Conservation (phyloP, 305 asterid genomes). For the Fraxinus greggii region DNA sequence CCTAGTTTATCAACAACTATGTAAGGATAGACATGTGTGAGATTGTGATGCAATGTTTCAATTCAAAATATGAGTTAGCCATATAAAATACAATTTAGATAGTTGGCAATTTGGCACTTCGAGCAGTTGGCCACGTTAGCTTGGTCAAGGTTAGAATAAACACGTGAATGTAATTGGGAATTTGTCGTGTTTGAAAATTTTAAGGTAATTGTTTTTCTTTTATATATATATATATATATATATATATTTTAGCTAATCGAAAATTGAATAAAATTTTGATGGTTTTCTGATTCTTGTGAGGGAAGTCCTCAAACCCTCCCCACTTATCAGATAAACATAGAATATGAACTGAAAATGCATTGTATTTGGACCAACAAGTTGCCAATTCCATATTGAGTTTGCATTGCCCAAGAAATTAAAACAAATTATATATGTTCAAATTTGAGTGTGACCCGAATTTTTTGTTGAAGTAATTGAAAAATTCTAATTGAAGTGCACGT, state of each 20-base stretch:
- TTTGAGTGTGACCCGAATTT: no score
- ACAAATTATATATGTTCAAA: no score
- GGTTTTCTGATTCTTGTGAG: neutral
- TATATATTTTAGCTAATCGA: neutral
- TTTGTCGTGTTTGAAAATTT: neutral
- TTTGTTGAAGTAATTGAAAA: no score
- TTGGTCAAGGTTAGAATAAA: neutral
- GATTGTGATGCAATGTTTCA: neutral
- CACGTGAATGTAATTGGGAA: neutral
- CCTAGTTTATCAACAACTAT: neutral
- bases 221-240: neutral
- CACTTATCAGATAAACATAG: neutral
- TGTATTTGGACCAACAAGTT: neutral
- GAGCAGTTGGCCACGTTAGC: neutral
- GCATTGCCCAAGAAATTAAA: neutral
- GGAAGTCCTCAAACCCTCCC: neutral
- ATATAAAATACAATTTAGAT: neutral
- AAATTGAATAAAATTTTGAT: neutral
- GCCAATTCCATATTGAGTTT: neutral
- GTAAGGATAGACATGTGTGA: neutral
- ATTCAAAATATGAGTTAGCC: neutral
- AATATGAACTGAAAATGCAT: neutral
- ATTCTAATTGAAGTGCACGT: no score
- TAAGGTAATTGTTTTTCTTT: neutral
- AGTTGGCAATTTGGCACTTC: neutral